Evolutionary conservation across 2,329 filamentous ascomycete genomes (phyloP), one percentile per base, ranked within the genome.

Genomic region (Pleochaeta shiraiana): DNA sequence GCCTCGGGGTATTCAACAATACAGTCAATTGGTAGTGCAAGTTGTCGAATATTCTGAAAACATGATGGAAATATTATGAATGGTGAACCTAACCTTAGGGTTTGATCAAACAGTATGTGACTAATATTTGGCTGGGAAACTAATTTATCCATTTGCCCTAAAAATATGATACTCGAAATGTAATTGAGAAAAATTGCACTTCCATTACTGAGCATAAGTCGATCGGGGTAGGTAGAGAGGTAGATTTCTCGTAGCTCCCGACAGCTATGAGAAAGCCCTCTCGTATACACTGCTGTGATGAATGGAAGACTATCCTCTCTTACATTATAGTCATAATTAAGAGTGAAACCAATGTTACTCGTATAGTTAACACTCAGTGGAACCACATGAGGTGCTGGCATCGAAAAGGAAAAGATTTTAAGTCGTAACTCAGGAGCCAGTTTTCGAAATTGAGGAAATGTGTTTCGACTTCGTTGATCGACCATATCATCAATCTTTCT

Each of bases 21-120:
- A 43, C 59, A 61, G 24, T 61, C 33, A 26, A 61, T 61, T 6
- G 59, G n/a, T n/a, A 61, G 33, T 16, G 59, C 59, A 16, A 61
- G 33, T 24, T 61, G 31, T 2, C 31, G 21, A 12, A 61, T 37
- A 39, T 19, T 16, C 21, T 21, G 11, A 33, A 61, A 61, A 26
- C 33, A 61, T 61, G 12, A 9, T 37, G 59, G 59, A 33, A 61
- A 61, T 1, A 5, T 9, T 16, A 43, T 39, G 16, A 6, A 19
- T 19, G 16, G 21, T 43, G 39, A 43, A 19, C 21, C 16, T 19
- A 19, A n/a, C 39, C 7, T 19, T 43, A 43, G 21, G 9, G 24
- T 5, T 9, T 14, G 59, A 30, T 61, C 34, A 43, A 61, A 43
- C 9, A 61, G 34, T 16, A 21, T 14, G 21, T 24, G 59, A 21